Conservation (phyloP, 306 rosid genomes). For the Erythrophleum fordii region DNA sequence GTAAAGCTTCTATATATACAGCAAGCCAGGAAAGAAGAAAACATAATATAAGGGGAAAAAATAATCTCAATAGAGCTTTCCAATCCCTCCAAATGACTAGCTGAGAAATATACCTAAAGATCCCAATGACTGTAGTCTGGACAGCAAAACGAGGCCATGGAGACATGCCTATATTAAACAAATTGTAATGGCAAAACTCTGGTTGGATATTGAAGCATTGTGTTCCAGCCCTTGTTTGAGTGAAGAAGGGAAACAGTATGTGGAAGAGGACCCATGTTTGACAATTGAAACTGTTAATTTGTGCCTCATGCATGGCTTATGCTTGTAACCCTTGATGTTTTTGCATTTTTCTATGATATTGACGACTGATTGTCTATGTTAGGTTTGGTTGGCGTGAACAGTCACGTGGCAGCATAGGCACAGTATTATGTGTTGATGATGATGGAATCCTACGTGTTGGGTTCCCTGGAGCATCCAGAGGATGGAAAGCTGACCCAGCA, state of each 20-base stretch:
- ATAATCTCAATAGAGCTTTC: neutral
- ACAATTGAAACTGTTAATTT: neutral
- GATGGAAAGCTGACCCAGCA: conserved; percentile 91
- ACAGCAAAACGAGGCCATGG: neutral
- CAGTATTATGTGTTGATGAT: conserved; percentile 77
- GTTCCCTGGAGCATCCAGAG: conserved; percentile 84
- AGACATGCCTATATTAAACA: neutral
- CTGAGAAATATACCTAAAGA: neutral
- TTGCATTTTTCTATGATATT: neutral
- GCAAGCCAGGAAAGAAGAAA: neutral
- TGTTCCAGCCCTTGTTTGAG: neutral
- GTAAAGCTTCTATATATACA: neutral
- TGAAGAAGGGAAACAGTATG: neutral
- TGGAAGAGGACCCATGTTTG: neutral
- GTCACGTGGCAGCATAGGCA: conserved; percentile 76
- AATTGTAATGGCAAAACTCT: neutral
- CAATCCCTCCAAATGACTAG: neutral
- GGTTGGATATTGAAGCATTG: neutral
- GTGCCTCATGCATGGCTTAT: neutral
- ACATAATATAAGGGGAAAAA: neutral
- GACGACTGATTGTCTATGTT: conserved; percentile 23
- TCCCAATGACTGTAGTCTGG: neutral
- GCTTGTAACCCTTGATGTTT: neutral
- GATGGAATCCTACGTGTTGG: conserved; percentile 87
- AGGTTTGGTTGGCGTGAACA: conserved; percentile 92